Percentiles rank a stretch among this genome's conserved stretches.
phyloP scores from a whole-genome alignment of 441 rosid genomes.

The Pelargonium fulgidum region DNA sequence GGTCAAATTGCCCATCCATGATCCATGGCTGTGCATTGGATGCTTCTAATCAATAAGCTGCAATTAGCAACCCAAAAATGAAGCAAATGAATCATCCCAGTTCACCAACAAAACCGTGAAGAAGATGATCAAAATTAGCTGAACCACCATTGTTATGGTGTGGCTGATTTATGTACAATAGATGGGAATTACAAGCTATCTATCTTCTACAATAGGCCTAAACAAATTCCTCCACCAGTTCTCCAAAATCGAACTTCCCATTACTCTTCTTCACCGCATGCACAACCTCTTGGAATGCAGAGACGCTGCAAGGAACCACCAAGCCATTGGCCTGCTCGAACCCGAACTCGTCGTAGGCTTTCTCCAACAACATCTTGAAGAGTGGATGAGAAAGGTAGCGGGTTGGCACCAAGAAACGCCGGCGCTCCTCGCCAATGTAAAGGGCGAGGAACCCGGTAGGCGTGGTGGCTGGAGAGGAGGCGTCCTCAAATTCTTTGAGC shows the following conservation, averaged over 20 bases:
- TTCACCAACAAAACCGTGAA: too few relatives aligned
- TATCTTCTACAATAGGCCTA: not conserved
- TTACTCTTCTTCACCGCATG: slow-evolving; percentile 22
- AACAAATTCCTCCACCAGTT: slow-evolving; percentile 20
- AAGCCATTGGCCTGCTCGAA: slow-evolving; percentile 19
- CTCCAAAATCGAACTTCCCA: slow-evolving; percentile 25
- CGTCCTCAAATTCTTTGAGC: not conserved
- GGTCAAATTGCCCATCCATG: too few relatives aligned
- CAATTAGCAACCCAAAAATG: too few relatives aligned
- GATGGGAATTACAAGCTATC: too few relatives aligned
- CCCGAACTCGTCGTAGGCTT: slow-evolving; percentile 24
- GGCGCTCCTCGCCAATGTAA: slow-evolving; percentile 19
- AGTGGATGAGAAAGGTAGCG: slow-evolving; percentile 23
- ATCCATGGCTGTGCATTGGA: too few relatives aligned
- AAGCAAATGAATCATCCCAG: too few relatives aligned
- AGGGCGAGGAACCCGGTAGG: slow-evolving; percentile 23
- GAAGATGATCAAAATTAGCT: too few relatives aligned
- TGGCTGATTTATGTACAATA: too few relatives aligned
- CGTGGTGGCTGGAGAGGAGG: not conserved
- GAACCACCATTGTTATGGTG: too few relatives aligned
- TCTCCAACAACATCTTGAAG: slow-evolving; percentile 26
- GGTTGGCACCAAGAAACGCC: slow-evolving; percentile 22
- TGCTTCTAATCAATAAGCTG: too few relatives aligned
- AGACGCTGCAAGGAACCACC: slow-evolving; percentile 27
- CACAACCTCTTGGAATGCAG: slow-evolving; percentile 22